Base-by-base conservation (phyloP, 306 rosid genomes). In the Prunus kanzakura region DNA sequence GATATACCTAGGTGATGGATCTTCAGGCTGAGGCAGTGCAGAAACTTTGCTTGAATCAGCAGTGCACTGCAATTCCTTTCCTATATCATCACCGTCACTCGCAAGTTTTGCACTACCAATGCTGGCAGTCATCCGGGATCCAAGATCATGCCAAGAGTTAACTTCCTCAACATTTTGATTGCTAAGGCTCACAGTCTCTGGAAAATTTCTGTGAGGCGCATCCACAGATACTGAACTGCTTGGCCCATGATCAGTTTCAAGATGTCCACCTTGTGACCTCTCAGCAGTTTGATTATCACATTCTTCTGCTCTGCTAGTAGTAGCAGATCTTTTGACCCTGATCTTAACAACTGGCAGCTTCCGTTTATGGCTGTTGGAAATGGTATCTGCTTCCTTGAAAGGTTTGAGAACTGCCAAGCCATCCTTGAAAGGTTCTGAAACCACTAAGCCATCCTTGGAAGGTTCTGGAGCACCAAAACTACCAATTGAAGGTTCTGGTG, bases 221-320 rank as follows among this genome's bases (percentile, higher is more conserved):
- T 95, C 98, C 54, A 95, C 98, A 11, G 98, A 95, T 76, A 94
- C 95, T 56, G 98, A 95, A 84, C 97, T 92, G 77, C 86, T 90
- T 58, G 91, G 89, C 69, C 91, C 96, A 38, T 49, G 92, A 68
- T 91, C 96, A 73, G 66, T 65, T 69, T 84, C 96, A 67, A 80
- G 86, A 12, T 78, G 90, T 22, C 83, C 88, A 45, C 87, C 97
- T 51, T 89, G 85, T 27, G 98, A 93, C 52, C 89, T 87, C 80
- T 91, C 93, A 32, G 76, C 80, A 78, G 88, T 85, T 84, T 82
- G 94, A 84, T 86, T 90, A 81, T 92, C 96, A 23, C 88, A 84
- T 75, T 82, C 88, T 67, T 90, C 93, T 49, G 92, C 96, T 83
- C 92, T 86, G 73, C 96, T 92, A 73, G 96, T 86, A 67, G 94